Base-by-base conservation (phyloP, 768 basidiomycete species). In the Cystofilobasidium macerans region DNA sequence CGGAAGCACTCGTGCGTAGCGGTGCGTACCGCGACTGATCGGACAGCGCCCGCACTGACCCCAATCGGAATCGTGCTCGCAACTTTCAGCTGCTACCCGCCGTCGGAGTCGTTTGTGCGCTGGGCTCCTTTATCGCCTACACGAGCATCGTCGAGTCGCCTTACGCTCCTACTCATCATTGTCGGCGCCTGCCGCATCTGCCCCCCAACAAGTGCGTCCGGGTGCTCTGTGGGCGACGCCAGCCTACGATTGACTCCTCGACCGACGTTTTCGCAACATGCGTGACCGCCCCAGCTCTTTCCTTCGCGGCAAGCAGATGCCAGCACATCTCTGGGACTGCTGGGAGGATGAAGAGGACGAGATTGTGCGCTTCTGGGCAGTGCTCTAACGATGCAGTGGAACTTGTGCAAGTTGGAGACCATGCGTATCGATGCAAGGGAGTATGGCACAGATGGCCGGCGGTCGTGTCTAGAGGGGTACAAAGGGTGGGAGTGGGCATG, bases 291-390 rank as follows among this genome's bases (percentile, higher is more conserved):
- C 42, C 3, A 14, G 22, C 9, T 51, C 48, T 3, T 24, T 24
- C 24, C 12, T 24, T 12, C 12, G 3, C 48, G 12, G 28, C 28
- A 24, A 24, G 22, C 24, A 20, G 24, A 9, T 24, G 18, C 48
- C 48, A 8, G 20, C 28, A 3, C n/a, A 24, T 24, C 9, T 24
- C n/a, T 51, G 9, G 48, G 48, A 24, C 28, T 51, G 48, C 9
- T 51, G 48, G 51, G 51, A 54, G 51, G 51, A 54, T 30, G 51
- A 54, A 8, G 51, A 54, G 30, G 51, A 54, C 51, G 51, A 54
- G 51, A 14, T 54, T 30, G 51, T 54, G 9, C 51, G 51, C 28
- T 54, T 54, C 30, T 54, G 51, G 51, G 51, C 51, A 3, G 13
- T 14, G 28, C 30, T 54, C 28, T 54, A 30, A 54, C 42, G 8